Evolutionary conservation across 169 alveolate genomes (phyloP).

Genomic region (Fabrea salina): DNA sequence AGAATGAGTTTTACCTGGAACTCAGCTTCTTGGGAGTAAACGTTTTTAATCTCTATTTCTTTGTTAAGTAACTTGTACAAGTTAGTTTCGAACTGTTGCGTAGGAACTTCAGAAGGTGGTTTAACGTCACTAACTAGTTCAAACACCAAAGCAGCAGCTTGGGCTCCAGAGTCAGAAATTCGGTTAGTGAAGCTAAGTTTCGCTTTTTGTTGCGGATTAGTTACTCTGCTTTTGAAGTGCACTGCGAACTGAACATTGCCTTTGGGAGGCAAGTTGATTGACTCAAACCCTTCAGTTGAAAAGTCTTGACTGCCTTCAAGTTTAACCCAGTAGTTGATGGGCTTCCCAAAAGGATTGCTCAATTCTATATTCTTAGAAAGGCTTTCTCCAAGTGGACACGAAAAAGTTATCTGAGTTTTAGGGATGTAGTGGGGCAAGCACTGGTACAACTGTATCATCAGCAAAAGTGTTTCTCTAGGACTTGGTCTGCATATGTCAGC

Average conservation of each 20-base stretch:
- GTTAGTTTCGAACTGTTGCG: conserved; percentile 61
- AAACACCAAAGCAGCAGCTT: conserved; percentile 87
- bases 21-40: conserved; percentile 75
- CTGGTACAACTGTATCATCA: conserved; percentile 76
- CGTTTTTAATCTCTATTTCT: conserved; percentile 77
- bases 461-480: conserved; percentile 80
- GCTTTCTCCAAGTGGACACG: conserved; percentile 83
- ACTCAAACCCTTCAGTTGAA: conserved; percentile 51
- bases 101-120: conserved; percentile 71
- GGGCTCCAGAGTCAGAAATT: conserved; percentile 72
- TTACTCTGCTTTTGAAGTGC: conserved; percentile 75
- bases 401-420: conserved; percentile 80
- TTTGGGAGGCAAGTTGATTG: conserved; percentile 72
- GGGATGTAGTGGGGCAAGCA: conserved; percentile 90
- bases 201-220: conserved; percentile 70
- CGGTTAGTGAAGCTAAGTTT: conserved; percentile 79
- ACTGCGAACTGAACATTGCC: conserved; percentile 79
- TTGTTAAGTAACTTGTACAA: conserved; percentile 79
- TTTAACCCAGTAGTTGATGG: conserved; percentile 78
- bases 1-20: conserved; percentile 36
- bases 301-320: conserved; percentile 82
- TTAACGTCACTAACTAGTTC: conserved; percentile 76
- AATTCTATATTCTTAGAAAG: conserved; percentile 82
- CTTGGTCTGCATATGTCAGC: conserved; percentile 65
- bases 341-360: conserved; percentile 80